Base-by-base conservation (phyloP, 2,329 filamentous ascomycete genomes). In the Ceratocystis colombiana region DNA sequence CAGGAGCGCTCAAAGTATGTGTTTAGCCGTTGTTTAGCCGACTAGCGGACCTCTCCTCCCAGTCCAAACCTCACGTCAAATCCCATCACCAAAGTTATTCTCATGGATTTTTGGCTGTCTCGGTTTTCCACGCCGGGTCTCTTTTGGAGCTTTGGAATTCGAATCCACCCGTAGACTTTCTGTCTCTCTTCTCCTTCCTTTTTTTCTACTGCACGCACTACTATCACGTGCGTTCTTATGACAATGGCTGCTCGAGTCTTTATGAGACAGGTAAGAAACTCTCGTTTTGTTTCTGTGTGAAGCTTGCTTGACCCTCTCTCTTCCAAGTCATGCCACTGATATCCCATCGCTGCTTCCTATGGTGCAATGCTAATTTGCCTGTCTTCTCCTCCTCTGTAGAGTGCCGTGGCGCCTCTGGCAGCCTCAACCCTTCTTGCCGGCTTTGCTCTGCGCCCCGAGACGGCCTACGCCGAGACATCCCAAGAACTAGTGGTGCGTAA, bases 181-280 rank as follows among this genome's bases (percentile, higher is more conserved):
- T 22, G 53, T 17, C 62, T 37, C n/a, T 28, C 30, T 28, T 48
- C 33, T 48, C 46, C 6, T n/a, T 10, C n/a, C 1, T 20, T 15
- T 41, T 2, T 55, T 53, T 55, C 41, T 5, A 22, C 20, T 62
- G 50, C 59, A 61, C 48, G 22, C 22, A 17, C n/a, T 53, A n/a
- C 25, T 53, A 46, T 37, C 46, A 22, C 64, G 64, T 65, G 53
- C 48, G 55, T 64, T 33, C 20, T 61, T 63, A 76, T 74, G 72
- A 79, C 74, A 74, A 84, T 84, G 82, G 81, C 81, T 77, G 79
- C 82, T 73, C 80, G 81, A 82, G 77, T 83, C 76, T 76, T 84
- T 75, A 76, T 84, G 72, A 79, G 79, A 75, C 79, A 78, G 79
- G 82, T 84, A 73, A 74, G 77, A 59, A 8, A 15, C 37, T 41